These are phyloP conservation scores for Jackrogersella minutella DNA, from an alignment of 495 filamentous ascomycete genomes.

Conservation along the genomic window DNA sequence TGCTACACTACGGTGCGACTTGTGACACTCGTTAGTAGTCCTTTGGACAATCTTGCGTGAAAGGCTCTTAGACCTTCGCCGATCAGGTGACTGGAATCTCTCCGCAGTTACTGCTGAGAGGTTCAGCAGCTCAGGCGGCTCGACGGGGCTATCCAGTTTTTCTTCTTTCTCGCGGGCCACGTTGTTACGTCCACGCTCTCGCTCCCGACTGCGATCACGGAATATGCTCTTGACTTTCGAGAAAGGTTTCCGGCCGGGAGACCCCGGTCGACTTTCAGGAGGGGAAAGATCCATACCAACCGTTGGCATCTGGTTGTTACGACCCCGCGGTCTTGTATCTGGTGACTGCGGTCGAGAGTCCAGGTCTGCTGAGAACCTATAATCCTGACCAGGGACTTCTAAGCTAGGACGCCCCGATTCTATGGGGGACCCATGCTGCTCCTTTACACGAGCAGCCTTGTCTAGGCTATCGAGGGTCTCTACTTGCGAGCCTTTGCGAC, in stretches of 20 bases:
- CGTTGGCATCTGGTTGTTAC: constrained; percentile 42
- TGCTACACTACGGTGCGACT: constrained; percentile 50
- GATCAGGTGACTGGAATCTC: constrained; percentile 39
- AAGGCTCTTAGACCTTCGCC: constrained; percentile 51
- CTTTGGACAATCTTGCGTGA: constrained; percentile 43
- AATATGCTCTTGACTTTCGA: constrained; percentile 57
- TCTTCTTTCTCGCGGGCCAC: constrained; percentile 42
- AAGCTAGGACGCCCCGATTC: constrained; percentile 48
- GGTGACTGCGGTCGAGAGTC: constrained; percentile 53
- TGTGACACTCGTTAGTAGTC: constrained; percentile 47
- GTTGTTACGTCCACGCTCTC: constrained; percentile 10
- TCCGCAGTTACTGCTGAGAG: constrained; percentile 40
- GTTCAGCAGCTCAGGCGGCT: constrained; percentile 27
- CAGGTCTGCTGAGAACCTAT: constrained; percentile 51
- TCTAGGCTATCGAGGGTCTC: constrained; percentile 47
- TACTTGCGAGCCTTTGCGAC: constrained; percentile 43
- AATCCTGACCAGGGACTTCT: constrained; percentile 47
- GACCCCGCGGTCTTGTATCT: constrained; percentile 45
- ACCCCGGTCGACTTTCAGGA: constrained; percentile 49
- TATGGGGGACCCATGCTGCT: constrained; percentile 39
- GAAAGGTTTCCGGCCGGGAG: constrained; percentile 55
- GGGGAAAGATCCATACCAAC: constrained; percentile 58
- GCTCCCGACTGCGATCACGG: constrained; percentile 56
- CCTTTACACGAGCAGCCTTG: constrained; percentile 27
- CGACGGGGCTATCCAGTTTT: constrained; percentile 26